Evolutionary conservation across 495 filamentous ascomycete genomes (phyloP).

Genomic region (Neurospora sp.): DNA sequence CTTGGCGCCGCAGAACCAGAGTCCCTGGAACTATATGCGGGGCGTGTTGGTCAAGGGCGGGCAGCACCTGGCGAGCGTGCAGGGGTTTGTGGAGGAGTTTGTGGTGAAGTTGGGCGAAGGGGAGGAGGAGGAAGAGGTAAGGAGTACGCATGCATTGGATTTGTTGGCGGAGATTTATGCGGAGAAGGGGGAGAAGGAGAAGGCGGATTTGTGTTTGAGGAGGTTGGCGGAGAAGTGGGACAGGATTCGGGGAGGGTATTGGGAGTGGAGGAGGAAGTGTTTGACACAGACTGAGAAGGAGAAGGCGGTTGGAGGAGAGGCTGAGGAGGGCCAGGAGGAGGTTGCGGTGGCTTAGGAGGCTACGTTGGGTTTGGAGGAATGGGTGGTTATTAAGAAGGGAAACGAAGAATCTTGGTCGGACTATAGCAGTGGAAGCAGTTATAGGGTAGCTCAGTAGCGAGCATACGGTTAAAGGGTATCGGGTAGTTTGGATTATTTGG

Average conservation of each 20-base stretch:
- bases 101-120: conserved; percentile 38
- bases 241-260: conserved; percentile 83
- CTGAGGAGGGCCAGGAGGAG: background rate
- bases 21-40: conserved; percentile 82
- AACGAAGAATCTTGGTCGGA: no score
- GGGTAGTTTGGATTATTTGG: background rate
- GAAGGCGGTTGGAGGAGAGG: background rate
- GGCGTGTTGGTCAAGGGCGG: conserved; percentile 62
- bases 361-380: background rate
- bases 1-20: conserved; percentile 84
- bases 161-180: conserved; percentile 74
- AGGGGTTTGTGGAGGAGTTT: conserved; percentile 57
- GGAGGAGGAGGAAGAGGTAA: conserved; percentile 42
- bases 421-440: background rate
- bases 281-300: conserved; percentile 5
- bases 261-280: conserved; percentile 61
- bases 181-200: conserved; percentile 46
- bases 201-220: conserved; percentile 54
- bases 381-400: no score
- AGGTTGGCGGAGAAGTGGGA: conserved; percentile 80
- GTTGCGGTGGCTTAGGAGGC: background rate
- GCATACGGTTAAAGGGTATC: background rate
- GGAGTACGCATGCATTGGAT: conserved; percentile 82
- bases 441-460: background rate
- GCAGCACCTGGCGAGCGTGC: conserved; percentile 44